Conservation (phyloP, 306 rosid species). For the Delonix regia region DNA sequence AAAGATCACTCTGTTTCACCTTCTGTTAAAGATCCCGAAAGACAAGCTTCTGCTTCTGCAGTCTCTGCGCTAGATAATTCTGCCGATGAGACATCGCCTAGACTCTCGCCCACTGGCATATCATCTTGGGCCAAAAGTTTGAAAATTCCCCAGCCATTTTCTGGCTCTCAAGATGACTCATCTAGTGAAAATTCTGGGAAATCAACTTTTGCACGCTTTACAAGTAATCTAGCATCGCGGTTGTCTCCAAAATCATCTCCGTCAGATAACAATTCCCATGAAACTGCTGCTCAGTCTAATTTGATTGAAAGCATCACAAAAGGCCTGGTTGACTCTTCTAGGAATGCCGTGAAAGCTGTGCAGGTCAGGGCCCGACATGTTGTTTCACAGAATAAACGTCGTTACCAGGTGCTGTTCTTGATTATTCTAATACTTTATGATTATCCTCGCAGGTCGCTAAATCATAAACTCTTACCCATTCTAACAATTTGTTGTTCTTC, state of each 20-base stretch:
- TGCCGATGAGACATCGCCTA: conserved; percentile 52
- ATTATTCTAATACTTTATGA: conserved; percentile 18
- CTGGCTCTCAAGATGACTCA: conserved; percentile 67
- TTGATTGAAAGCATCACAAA: conserved; percentile 77
- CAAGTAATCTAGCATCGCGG: conserved; percentile 83
- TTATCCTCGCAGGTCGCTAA: conserved; percentile 14
- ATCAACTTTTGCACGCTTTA: conserved; percentile 80
- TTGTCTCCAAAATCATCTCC: conserved; percentile 81
- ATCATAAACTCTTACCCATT: conserved; percentile 5
- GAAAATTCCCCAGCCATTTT: conserved; percentile 73
- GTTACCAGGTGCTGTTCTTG: conserved; percentile 78
- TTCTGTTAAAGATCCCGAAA: conserved; percentile 41
- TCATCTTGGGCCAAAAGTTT: conserved; percentile 91
- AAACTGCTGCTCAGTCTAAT: conserved; percentile 64
- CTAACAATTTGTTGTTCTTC: neutral
- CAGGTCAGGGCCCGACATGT: conserved; percentile 97
- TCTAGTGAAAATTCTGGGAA: conserved; percentile 69
- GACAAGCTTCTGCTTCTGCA: conserved; percentile 48
- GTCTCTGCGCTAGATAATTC: conserved; percentile 53
- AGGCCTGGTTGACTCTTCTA: conserved; percentile 90
- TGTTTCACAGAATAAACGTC: conserved; percentile 96
- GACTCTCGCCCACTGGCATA: conserved; percentile 59
- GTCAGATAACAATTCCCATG: conserved; percentile 56
- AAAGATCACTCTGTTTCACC: conserved; percentile 47
- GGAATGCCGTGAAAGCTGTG: conserved; percentile 95